phyloP scores from a whole-genome alignment of 2,329 filamentous ascomycete species.

The Pseudogymnoascus sp. region DNA sequence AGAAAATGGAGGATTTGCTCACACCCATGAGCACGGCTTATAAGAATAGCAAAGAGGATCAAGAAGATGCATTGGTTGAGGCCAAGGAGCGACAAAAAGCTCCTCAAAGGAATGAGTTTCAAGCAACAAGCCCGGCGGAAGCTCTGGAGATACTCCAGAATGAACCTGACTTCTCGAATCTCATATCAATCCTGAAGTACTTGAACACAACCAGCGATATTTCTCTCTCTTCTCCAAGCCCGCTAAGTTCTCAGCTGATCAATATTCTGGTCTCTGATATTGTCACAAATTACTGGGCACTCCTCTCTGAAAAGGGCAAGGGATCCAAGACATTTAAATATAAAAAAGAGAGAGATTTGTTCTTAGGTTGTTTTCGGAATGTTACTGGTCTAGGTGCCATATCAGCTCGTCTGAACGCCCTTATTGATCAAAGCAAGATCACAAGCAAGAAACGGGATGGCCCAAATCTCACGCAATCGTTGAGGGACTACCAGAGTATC shows the following conservation, averaged over 20 bases:
- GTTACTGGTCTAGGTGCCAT: constrained; percentile 72
- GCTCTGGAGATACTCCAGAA: constrained; percentile 51
- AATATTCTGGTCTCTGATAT: constrained; percentile 66
- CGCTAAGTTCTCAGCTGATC: constrained; percentile 65
- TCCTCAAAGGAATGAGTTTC: not conserved
- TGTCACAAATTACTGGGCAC: constrained; percentile 73
- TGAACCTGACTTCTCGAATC: constrained; percentile 52
- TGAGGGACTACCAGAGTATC: constrained; percentile 34
- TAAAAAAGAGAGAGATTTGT: constrained; percentile 34
- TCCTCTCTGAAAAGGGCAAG: constrained; percentile 39
- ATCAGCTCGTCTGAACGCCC: constrained; percentile 56
- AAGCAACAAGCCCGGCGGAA: constrained; percentile 32
- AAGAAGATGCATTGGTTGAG: constrained; percentile 20
- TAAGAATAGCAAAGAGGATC: constrained; percentile 15
- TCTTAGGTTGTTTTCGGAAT: constrained; percentile 62
- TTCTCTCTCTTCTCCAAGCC: constrained; percentile 53
- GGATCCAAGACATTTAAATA: constrained; percentile 18
- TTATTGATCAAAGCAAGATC: constrained; percentile 44
- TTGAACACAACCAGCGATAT: constrained; percentile 37
- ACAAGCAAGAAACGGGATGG: constrained; percentile 24
- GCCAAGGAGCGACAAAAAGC: not conserved
- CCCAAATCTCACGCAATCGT: constrained; percentile 28
- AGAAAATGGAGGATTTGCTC: constrained; percentile 40
- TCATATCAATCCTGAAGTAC: constrained; percentile 46
- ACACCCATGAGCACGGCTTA: constrained; percentile 38